Conservation (phyloP, 768 basidiomycete genomes). For the Dacryopinax primogenitus region DNA sequence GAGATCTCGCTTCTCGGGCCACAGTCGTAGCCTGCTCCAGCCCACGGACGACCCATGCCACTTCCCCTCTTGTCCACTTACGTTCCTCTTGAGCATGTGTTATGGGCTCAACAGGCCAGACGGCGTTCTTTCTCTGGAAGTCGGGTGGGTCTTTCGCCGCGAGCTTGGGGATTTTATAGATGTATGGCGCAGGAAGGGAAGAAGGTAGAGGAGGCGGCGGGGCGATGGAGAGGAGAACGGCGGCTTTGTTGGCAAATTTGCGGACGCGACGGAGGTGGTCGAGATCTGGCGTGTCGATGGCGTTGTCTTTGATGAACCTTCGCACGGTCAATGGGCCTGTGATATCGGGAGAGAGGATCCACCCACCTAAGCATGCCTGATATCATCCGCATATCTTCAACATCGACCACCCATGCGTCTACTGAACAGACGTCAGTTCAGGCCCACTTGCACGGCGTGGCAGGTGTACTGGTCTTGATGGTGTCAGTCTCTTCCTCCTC, state of each 20-base stretch:
- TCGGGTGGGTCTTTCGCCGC: constrained; percentile 58
- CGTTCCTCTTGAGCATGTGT: constrained; percentile 44
- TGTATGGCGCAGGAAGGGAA: constrained; percentile 34
- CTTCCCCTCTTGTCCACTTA: constrained; percentile 50
- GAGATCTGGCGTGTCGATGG: constrained; percentile 42
- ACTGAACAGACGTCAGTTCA: constrained; percentile 30
- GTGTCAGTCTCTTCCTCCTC: constrained; percentile 50
- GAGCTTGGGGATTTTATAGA: constrained; percentile 46
- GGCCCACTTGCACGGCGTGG: not conserved
- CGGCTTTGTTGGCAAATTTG: not conserved
- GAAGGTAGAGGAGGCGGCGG: constrained; percentile 2
- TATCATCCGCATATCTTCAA: constrained; percentile 48
- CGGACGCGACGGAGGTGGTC: not conserved
- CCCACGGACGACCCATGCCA: constrained; percentile 44
- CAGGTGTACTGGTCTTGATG: constrained; percentile 41
- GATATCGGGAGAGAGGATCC: not conserved
- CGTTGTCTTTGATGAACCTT: constrained; percentile 58
- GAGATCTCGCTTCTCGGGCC: constrained; percentile 7
- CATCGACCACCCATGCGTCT: constrained; percentile 64
- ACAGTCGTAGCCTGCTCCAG: not conserved
- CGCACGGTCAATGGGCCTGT: not conserved
- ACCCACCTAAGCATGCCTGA: constrained; percentile 50
- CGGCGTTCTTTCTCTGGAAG: constrained; percentile 46
- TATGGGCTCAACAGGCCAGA: constrained; percentile 74
- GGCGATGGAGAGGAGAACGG: constrained; percentile 8